Percentiles rank a stretch among this genome's conserved stretches.
Conservation (phyloP, 2,329 filamentous ascomycete species). For the Chlorencoelia australis region DNA sequence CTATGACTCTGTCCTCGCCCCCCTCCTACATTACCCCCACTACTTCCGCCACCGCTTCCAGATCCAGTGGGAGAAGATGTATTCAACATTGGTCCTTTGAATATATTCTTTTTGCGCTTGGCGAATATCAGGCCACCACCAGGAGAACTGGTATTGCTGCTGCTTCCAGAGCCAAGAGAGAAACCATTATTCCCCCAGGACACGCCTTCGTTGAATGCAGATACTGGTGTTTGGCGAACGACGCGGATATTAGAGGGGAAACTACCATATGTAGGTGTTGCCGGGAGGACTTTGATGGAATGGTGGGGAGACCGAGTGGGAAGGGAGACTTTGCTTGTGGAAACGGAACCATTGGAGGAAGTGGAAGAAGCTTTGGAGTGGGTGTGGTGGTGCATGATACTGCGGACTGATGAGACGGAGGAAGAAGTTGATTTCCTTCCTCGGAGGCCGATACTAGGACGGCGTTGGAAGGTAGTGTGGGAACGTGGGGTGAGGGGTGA, state of each 20-base stretch:
- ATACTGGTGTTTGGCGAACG: slow-evolving; percentile 50
- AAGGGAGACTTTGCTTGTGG: slow-evolving; percentile 58
- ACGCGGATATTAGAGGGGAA: slow-evolving; percentile 84
- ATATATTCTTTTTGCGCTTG: slow-evolving; percentile 69
- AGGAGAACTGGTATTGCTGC: slow-evolving; percentile 45
- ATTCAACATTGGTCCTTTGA: slow-evolving; percentile 67
- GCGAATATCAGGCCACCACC: slow-evolving; percentile 61
- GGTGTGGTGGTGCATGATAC: slow-evolving; percentile 74
- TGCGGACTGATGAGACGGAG: slow-evolving; percentile 85
- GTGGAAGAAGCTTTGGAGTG: slow-evolving; percentile 94
- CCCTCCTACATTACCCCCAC: no score
- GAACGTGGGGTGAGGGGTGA: slow-evolving; percentile 81
- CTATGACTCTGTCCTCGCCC: slow-evolving; percentile 30
- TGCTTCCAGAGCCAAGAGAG: slow-evolving; percentile 35
- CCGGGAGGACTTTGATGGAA: slow-evolving; percentile 90
- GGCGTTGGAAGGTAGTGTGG: slow-evolving; percentile 61
- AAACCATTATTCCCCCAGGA: slow-evolving; percentile 1
- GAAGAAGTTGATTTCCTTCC: slow-evolving; percentile 94
- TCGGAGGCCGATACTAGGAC: slow-evolving; percentile 71
- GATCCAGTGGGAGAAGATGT: slow-evolving; percentile 18
- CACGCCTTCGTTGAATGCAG: slow-evolving; percentile 48
- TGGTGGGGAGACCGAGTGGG: slow-evolving; percentile 68
- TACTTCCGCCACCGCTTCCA: slow-evolving; percentile 23
- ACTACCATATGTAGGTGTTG: slow-evolving; percentile 62
- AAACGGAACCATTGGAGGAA: slow-evolving; percentile 68